Percentiles rank a stretch among this genome's conserved stretches.
These are phyloP conservation scores for Penicillium occitanis DNA, from an alignment of 2,329 filamentous ascomycete genomes.

Conservation along the genomic window DNA sequence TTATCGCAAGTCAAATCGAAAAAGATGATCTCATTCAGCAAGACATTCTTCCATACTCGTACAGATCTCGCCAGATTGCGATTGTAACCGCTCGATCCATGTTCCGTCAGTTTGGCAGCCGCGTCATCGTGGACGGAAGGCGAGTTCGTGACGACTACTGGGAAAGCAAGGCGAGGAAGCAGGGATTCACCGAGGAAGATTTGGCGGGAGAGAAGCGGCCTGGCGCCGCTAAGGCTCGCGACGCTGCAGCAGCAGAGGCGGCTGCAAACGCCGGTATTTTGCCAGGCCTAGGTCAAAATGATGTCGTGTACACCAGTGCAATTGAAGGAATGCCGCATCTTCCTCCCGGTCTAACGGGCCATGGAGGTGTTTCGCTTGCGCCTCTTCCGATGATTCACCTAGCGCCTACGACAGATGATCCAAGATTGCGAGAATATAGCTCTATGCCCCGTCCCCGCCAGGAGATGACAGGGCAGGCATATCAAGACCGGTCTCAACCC, in stretches of 20 bases:
- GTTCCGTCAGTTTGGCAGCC: slow-evolving; percentile 97
- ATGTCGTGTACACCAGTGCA: slow-evolving; percentile 84
- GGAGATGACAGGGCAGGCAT: slow-evolving; percentile 82
- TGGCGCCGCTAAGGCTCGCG: slow-evolving; percentile 82
- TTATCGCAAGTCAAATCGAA: slow-evolving; percentile 91
- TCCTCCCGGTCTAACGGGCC: slow-evolving; percentile 70
- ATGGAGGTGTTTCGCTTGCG: slow-evolving; percentile 60
- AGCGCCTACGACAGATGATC: slow-evolving; percentile 73
- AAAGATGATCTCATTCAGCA: slow-evolving; percentile 95
- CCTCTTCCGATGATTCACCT: slow-evolving; percentile 83
- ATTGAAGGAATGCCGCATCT: slow-evolving; percentile 68
- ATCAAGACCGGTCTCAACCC: slow-evolving; percentile 80
- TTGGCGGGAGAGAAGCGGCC: slow-evolving; percentile 93
- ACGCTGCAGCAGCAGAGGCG: slow-evolving; percentile 72
- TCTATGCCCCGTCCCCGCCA: slow-evolving; percentile 82
- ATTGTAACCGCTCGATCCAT: slow-evolving; percentile 97
- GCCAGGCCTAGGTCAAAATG: slow-evolving; percentile 69
- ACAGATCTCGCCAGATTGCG: slow-evolving; percentile 95
- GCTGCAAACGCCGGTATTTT: slow-evolving; percentile 56
- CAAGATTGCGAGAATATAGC: slow-evolving; percentile 76
- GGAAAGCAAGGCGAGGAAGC: slow-evolving; percentile 95
- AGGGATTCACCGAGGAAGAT: slow-evolving; percentile 97
- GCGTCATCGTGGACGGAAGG: slow-evolving; percentile 84
- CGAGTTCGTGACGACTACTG: slow-evolving; percentile 97
- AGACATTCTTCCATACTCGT: slow-evolving; percentile 95